phyloP scores from a whole-genome alignment of 345 rosid genomes.

The Pelargonium nanum region DNA sequence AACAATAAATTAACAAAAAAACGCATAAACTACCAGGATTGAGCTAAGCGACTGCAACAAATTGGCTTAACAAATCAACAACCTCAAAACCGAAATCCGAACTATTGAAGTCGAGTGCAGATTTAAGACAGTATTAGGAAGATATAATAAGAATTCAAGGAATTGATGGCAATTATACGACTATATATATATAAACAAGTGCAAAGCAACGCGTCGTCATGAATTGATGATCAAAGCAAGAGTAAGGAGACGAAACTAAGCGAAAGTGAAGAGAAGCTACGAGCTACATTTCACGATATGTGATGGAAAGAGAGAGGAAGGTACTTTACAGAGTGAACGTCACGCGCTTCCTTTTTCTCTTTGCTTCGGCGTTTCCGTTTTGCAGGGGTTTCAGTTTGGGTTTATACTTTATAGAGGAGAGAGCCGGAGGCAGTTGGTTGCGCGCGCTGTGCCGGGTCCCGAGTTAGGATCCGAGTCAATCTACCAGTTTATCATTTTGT shows the following conservation, averaged over 20 bases:
- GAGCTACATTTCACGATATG: neutral
- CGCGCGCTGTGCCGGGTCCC: no score
- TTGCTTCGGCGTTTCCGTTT: neutral
- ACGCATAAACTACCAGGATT: neutral
- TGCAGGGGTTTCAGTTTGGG: neutral
- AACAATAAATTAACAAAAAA: no score
- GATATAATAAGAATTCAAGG: neutral
- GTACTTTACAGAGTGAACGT: neutral
- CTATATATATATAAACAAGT: neutral
- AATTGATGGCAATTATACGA: neutral
- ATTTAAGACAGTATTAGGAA: neutral
- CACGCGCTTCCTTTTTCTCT: neutral
- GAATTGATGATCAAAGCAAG: no score
- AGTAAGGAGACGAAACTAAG: no score
- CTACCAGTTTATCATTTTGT: no score
- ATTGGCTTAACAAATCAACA: neutral
- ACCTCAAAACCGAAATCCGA: neutral
- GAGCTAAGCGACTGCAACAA: neutral
- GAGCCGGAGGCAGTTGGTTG: neutral
- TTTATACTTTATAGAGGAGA: no score
- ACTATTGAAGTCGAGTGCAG: neutral
- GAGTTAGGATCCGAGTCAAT: no score
- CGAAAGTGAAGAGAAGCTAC: neutral
- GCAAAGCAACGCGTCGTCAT: neutral
- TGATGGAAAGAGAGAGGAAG: neutral